phyloP scores from a whole-genome alignment of 1,284 basidiomycete genomes.

The Lentinula novae-zelandiae region DNA sequence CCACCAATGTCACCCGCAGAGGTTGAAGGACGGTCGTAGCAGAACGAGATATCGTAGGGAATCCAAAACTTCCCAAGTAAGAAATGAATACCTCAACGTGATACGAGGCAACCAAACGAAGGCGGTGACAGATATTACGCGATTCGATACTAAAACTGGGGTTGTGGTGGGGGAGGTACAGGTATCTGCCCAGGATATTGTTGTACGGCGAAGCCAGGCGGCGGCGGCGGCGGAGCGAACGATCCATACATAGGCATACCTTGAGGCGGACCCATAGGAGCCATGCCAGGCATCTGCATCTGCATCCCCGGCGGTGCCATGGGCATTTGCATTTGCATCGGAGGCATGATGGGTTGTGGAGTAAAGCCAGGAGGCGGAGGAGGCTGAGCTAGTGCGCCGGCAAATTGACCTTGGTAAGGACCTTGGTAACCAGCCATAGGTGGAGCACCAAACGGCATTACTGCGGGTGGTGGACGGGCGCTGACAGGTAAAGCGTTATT shows the following conservation, averaged over 20 bases:
- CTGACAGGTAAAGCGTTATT: slow-evolving; percentile 83
- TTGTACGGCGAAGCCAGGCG: slow-evolving; percentile 30
- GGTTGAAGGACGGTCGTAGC: not conserved
- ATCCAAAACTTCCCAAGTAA: too few species aligned
- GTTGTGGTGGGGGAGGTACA: slow-evolving; percentile 18
- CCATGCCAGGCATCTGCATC: slow-evolving; percentile 21
- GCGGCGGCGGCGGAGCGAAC: slow-evolving; percentile 52
- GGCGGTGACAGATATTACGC: not conserved
- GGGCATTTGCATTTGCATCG: slow-evolving; percentile 35
- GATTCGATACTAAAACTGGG: slow-evolving; percentile 11
- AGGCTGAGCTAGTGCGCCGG: slow-evolving; percentile 72
- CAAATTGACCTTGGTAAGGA: slow-evolving; percentile 85
- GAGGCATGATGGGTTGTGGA: slow-evolving; percentile 55
- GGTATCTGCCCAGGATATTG: slow-evolving; percentile 23
- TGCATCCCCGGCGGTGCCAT: slow-evolving; percentile 28
- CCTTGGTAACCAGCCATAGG: slow-evolving; percentile 64
- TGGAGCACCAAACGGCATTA: slow-evolving; percentile 64
- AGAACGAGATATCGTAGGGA: not conserved
- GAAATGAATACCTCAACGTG: too few species aligned
- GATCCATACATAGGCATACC: slow-evolving; percentile 44
- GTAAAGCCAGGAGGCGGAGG: slow-evolving; percentile 70
- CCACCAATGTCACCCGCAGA: not conserved
- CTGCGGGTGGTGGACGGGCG: slow-evolving; percentile 66
- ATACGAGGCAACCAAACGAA: too few species aligned
- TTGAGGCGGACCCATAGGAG: slow-evolving; percentile 35